Percentiles rank a stretch among this genome's conserved stretches.
Evolutionary conservation across 345 rosid species (phyloP).

Genomic region (Brassica carinata): DNA sequence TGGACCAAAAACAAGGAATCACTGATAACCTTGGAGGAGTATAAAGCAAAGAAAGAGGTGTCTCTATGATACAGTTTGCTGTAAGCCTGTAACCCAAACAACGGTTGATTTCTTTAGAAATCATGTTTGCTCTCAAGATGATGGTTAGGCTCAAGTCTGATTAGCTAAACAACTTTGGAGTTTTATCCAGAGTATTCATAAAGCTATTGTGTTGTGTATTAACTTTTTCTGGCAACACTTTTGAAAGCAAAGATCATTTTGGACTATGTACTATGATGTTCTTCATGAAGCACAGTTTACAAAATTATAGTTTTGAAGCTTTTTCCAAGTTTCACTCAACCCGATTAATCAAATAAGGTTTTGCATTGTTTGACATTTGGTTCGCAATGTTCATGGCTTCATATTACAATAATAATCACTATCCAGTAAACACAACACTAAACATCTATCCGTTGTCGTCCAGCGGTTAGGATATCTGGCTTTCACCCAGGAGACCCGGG

Average conservation of each 20-base stretch:
- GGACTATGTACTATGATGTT: neutral
- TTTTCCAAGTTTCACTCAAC: neutral
- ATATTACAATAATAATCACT: neutral
- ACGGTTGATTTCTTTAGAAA: neutral
- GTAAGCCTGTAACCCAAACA: neutral
- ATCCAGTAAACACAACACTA: neutral
- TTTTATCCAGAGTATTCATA: neutral
- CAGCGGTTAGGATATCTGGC: slow-evolving; percentile 57
- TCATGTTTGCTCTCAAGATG: neutral
- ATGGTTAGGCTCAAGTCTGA: neutral
- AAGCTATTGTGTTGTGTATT: neutral
- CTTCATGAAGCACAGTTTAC: neutral
- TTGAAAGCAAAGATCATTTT: neutral
- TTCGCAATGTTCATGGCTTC: neutral
- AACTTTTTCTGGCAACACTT: neutral
- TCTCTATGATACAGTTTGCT: neutral
- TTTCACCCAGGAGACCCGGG: slow-evolving; percentile 99
- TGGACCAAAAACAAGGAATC: slow-evolving; percentile 47
- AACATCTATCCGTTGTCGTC: neutral
- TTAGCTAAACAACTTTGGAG: neutral
- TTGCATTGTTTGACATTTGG: neutral
- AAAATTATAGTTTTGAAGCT: neutral
- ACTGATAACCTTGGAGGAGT: neutral
- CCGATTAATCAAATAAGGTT: neutral
- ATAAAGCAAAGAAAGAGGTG: neutral